A percentile compares a stretch with the other conserved stretches of the same genome.
phyloP scores from a whole-genome alignment of 805 yeast genomes.

The Yamadazyma nakazawae region DNA sequence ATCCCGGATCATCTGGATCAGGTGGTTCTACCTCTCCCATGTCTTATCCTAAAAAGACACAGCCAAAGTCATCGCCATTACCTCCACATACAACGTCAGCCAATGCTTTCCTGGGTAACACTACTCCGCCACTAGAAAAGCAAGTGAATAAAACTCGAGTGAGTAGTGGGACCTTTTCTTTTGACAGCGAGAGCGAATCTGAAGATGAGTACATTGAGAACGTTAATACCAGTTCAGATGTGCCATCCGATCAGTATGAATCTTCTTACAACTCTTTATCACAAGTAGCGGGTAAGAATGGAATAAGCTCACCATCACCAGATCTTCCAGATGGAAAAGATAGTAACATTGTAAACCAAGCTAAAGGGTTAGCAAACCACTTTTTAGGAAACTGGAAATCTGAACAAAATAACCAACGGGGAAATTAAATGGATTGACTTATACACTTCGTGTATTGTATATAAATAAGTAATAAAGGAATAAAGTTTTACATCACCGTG shows the following conservation, averaged over 20 bases:
- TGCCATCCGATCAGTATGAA: not conserved
- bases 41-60: constrained; percentile 17
- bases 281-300: constrained; percentile 49
- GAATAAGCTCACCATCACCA: constrained; percentile 26
- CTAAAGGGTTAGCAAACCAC: constrained; percentile 35
- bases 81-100: constrained; percentile 44
- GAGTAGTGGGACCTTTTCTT: constrained; percentile 20
- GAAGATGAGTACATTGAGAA: constrained; percentile 29
- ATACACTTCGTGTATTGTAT: not conserved
- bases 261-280: constrained; percentile 44
- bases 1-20: not conserved
- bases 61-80: constrained; percentile 35
- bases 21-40: not conserved
- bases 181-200: constrained; percentile 32
- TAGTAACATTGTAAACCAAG: constrained; percentile 29
- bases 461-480: not conserved
- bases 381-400: constrained; percentile 21
- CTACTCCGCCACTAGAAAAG: constrained; percentile 21
- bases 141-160: constrained; percentile 2
- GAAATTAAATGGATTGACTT: not conserved
- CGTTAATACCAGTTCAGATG: constrained; percentile 6
- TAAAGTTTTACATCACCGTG: not conserved
- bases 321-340: constrained; percentile 16
- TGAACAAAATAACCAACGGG: not conserved
- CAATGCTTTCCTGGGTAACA: constrained; percentile 36